phyloP scores from a whole-genome alignment of 208 protist genomes.

The Entamoeba nuttalli region DNA sequence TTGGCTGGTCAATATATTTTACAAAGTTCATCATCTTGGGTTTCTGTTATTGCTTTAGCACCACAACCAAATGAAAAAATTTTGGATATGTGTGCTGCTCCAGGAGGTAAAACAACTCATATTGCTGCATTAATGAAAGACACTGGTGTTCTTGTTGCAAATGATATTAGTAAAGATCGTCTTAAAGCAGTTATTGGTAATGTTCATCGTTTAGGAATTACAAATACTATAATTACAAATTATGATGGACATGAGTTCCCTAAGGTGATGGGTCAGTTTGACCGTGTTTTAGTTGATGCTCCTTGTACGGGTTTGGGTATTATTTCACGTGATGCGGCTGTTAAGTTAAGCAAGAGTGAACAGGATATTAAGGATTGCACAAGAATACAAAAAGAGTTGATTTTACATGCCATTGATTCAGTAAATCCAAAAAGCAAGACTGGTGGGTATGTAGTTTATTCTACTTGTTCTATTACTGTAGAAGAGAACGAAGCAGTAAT shows the following conservation, averaged over 20 bases:
- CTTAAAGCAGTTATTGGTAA: slow-evolving; percentile 83
- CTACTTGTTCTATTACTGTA: slow-evolving; percentile 82
- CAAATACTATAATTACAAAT: slow-evolving; percentile 10
- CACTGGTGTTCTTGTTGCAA: slow-evolving; percentile 84
- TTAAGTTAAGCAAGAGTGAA: slow-evolving; percentile 70
- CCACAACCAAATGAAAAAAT: slow-evolving; percentile 69
- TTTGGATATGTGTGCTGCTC: slow-evolving; percentile 92
- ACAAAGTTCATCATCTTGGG: slow-evolving; percentile 87
- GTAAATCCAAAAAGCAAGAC: slow-evolving; percentile 37
- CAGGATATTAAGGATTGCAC: slow-evolving; percentile 65
- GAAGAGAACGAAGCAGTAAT: slow-evolving; percentile 95
- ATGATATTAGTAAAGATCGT: slow-evolving; percentile 81
- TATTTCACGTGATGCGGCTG: slow-evolving; percentile 83
- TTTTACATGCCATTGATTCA: slow-evolving; percentile 86
- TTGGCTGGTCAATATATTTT: slow-evolving; percentile 94
- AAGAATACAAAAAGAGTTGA: slow-evolving; percentile 79
- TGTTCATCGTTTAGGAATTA: slow-evolving; percentile 69
- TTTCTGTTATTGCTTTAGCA: slow-evolving; percentile 84
- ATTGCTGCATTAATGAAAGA: slow-evolving; percentile 90
- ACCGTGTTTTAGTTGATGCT: slow-evolving; percentile 82
- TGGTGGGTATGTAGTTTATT: slow-evolving; percentile 89
- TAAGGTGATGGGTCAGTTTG: slow-evolving; percentile 39
- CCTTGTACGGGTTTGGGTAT: slow-evolving; percentile 94
- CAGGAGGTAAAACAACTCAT: slow-evolving; percentile 94
- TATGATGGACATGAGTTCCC: slow-evolving; percentile 22